Conservation (phyloP, 441 rosid species). For the Lepidium campestre region DNA sequence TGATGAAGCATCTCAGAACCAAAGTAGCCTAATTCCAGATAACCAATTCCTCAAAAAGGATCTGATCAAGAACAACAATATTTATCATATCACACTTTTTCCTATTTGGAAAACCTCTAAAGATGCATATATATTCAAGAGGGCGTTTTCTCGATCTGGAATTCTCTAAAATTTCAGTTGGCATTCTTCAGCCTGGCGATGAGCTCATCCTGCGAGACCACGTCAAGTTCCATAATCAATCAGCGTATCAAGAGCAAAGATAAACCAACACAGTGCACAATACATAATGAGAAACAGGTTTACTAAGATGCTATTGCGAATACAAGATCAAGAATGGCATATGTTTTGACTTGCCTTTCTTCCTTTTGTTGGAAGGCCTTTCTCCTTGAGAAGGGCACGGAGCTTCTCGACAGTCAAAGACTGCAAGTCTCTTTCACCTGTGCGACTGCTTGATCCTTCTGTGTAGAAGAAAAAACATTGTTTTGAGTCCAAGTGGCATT, state of each 20-base stretch:
- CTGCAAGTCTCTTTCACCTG: constrained; percentile 57
- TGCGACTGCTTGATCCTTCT: constrained; percentile 58
- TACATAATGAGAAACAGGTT: not conserved
- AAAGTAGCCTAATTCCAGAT: not conserved
- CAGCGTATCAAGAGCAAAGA: not conserved
- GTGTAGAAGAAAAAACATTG: not conserved
- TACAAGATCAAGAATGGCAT: not conserved
- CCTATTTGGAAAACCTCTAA: not conserved
- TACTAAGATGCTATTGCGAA: not conserved
- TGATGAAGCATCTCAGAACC: not conserved
- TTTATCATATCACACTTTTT: not conserved
- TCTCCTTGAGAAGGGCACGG: constrained; percentile 77
- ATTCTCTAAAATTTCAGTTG: not conserved
- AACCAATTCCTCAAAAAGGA: not conserved
- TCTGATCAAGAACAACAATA: not conserved
- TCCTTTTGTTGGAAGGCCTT: constrained; percentile 74
- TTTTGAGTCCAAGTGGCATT: not conserved
- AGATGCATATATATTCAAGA: constrained; percentile 12
- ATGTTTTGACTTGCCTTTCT: constrained; percentile 61
- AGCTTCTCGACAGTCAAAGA: constrained; percentile 86
- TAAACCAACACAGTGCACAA: not conserved
- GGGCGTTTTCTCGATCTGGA: not conserved
- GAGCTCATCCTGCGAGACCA: constrained; percentile 27
- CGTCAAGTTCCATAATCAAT: not conserved
- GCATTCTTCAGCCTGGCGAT: constrained; percentile 25